Conservation (phyloP, 2,329 filamentous ascomycete species). For the Cladosporium sp. region DNA sequence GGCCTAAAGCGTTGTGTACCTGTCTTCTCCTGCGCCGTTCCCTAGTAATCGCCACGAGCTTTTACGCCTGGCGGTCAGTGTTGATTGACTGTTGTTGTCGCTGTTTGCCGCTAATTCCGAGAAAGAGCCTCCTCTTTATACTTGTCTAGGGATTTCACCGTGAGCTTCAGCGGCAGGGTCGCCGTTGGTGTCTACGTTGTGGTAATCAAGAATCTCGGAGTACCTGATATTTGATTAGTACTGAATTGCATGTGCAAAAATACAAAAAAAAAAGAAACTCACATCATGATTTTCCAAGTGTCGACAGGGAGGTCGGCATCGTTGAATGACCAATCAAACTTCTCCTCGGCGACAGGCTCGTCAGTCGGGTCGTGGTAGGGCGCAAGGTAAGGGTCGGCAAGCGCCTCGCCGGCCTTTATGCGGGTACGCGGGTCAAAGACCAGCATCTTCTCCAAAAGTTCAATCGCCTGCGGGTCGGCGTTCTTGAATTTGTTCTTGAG, state of each 20-base stretch:
- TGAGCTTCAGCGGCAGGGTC: conserved; percentile 18
- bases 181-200: conserved; percentile 70
- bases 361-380: conserved; percentile 97
- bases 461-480: conserved; percentile 82
- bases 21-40: conserved; percentile 4
- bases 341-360: conserved; percentile 91
- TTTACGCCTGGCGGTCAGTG: background rate
- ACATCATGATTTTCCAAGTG: conserved; percentile 99
- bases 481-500: conserved; percentile 90
- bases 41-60: conserved; percentile 1
- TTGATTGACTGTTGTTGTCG: background rate
- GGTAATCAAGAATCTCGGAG: conserved; percentile 97
- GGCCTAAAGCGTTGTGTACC: conserved; percentile 11
- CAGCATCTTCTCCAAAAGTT: conserved; percentile 92
- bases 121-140: background rate
- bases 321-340: conserved; percentile 99
- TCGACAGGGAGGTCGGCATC: conserved; percentile 95
- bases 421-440: conserved; percentile 98
- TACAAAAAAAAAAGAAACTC: no score
- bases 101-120: background rate
- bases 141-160: conserved; percentile 4
- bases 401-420: conserved; percentile 77
- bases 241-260: background rate
- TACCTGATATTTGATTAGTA: conserved; percentile 60
- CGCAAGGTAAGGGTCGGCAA: conserved; percentile 87